Evolutionary conservation across 1,139 yeast genomes (phyloP).

Genomic region (Pichia sp.): DNA sequence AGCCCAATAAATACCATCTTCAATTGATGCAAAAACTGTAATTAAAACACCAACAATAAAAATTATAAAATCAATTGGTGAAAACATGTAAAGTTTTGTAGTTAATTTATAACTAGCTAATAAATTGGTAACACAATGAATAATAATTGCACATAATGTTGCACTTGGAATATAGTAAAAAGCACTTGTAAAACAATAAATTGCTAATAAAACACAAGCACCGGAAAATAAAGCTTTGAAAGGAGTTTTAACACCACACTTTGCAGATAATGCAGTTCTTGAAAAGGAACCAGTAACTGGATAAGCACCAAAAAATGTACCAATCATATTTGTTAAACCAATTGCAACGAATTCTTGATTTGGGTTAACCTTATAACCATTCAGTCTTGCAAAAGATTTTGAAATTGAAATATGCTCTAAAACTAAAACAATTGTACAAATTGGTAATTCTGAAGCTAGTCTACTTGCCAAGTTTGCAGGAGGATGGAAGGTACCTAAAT

Average conservation of each 20-base stretch:
- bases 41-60: conserved; percentile 72
- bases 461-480: conserved; percentile 56
- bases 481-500: conserved; percentile 66
- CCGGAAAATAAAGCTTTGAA: conserved; percentile 91
- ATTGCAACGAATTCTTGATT: conserved; percentile 93
- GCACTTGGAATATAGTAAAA: conserved; percentile 91
- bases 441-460: conserved; percentile 76
- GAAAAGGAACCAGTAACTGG: conserved; percentile 97
- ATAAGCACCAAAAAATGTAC: conserved; percentile 87
- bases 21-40: conserved; percentile 77
- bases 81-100: conserved; percentile 65
- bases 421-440: conserved; percentile 72
- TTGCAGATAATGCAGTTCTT: conserved; percentile 88
- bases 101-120: conserved; percentile 68
- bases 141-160: conserved; percentile 76
- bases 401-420: conserved; percentile 92
- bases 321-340: conserved; percentile 85
- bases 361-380: conserved; percentile 85
- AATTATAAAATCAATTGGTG: conserved; percentile 72
- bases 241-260: conserved; percentile 94
- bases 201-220: conserved; percentile 76
- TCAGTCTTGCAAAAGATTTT: conserved; percentile 87
- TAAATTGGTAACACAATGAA: conserved; percentile 92
- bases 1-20: conserved; percentile 86
- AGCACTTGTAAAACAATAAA: conserved; percentile 75